Evolutionary conservation across 192 early-diverging fungal genomes (phyloP).

Genomic region (Coemansia sp.): DNA sequence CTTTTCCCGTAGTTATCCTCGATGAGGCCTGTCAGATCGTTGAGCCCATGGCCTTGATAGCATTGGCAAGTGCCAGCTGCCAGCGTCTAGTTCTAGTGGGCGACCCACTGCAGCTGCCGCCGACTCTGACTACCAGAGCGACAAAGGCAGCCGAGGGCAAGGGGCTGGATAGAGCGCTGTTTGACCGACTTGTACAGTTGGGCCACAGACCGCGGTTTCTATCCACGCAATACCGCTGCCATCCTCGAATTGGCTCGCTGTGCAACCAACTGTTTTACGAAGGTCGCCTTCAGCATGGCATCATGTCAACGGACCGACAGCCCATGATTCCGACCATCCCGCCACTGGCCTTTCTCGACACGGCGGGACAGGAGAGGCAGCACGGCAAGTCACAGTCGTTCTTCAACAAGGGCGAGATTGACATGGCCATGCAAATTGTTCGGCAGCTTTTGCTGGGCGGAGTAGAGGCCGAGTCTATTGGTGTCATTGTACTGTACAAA

Average conservation of each 20-base stretch:
- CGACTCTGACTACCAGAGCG: constrained; percentile 64
- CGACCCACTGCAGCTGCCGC: constrained; percentile 84
- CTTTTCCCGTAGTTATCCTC: constrained; percentile 71
- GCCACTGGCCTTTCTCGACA: constrained; percentile 48
- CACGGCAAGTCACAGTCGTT: constrained; percentile 46
- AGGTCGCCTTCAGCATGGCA: constrained; percentile 33
- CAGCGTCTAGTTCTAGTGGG: constrained; percentile 75
- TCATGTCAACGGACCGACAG: constrained; percentile 17
- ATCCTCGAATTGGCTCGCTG: constrained; percentile 50
- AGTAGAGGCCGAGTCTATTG: constrained; percentile 29
- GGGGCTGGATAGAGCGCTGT: constrained; percentile 76
- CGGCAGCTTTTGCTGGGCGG: constrained; percentile 18
- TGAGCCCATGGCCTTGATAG: constrained; percentile 86
- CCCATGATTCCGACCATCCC: constrained; percentile 35
- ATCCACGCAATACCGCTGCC: constrained; percentile 56
- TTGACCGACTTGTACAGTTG: constrained; percentile 68
- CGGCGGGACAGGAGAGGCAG: constrained; percentile 44
- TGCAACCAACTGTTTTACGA: constrained; percentile 53
- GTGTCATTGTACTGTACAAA: constrained; percentile 53
- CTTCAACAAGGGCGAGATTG: constrained; percentile 47
- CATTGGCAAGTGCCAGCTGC: constrained; percentile 62
- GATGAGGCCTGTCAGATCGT: constrained; percentile 88
- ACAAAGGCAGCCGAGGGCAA: constrained; percentile 54
- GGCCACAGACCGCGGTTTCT: constrained; percentile 35
- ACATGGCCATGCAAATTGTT: constrained; percentile 38